These are phyloP conservation scores for Chalciporus pseudorubinellus DNA, from an alignment of 768 basidiomycete genomes.

Conservation along the genomic window DNA sequence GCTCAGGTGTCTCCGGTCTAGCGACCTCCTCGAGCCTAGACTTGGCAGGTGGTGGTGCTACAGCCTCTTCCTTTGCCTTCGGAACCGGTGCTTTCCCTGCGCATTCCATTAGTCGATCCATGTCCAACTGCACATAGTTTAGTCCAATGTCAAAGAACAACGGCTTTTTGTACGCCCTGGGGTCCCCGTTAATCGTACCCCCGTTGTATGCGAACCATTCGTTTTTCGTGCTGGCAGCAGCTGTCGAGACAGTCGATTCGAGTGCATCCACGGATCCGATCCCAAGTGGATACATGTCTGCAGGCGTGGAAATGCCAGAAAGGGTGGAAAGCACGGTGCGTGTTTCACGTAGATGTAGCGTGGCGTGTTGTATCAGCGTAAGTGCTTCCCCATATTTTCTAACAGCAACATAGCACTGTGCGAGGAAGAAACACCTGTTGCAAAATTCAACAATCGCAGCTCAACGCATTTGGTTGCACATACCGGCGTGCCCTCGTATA, in stretches of 20 bases:
- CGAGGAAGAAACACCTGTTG: constrained; percentile 69
- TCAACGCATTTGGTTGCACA: constrained; percentile 10
- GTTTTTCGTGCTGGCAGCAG: constrained; percentile 55
- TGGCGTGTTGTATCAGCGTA: constrained; percentile 65
- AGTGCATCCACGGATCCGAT: constrained; percentile 44
- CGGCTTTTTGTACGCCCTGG: constrained; percentile 69
- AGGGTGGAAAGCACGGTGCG: constrained; percentile 49
- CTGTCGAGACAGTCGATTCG: constrained; percentile 48
- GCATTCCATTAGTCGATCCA: constrained; percentile 68
- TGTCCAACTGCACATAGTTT: constrained; percentile 86
- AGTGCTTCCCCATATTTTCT: constrained; percentile 75
- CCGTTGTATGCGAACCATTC: constrained; percentile 83
- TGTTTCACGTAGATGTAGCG: constrained; percentile 73
- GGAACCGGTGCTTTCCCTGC: constrained; percentile 55
- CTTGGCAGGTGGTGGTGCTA: constrained; percentile 35
- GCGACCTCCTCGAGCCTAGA: constrained; percentile 57
- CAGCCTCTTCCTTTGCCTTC: constrained; percentile 10
- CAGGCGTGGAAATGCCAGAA: constrained; percentile 41
- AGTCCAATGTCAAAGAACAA: constrained; percentile 93
- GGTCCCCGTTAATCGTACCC: constrained; percentile 46
- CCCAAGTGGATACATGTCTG: constrained; percentile 48
- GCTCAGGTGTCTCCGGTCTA: constrained; percentile 48
- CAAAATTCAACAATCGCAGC: constrained; percentile 1
- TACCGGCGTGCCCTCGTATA: constrained; percentile 77
- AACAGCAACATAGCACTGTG: constrained; percentile 66